A percentile compares a stretch with the other conserved stretches of the same genome.
Evolutionary conservation across 176 grass and related monocot genomes (phyloP).

Genomic region (Oryza officinalis): DNA sequence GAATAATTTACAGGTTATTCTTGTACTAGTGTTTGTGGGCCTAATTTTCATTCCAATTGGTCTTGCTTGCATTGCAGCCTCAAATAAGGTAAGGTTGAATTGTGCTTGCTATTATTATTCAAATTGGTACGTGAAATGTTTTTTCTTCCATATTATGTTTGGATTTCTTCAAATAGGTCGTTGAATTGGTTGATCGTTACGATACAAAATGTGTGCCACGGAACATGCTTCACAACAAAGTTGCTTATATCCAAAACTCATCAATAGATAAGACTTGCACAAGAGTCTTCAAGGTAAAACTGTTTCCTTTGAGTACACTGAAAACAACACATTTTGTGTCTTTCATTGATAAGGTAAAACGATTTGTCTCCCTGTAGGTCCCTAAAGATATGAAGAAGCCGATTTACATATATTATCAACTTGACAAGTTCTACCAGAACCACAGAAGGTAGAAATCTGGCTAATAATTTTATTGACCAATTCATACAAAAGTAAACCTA

Average conservation of each 20-base stretch:
- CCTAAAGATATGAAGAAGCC: conserved; percentile 66
- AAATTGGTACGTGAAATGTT: background rate
- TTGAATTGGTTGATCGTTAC: conserved; percentile 66
- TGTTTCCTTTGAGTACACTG: background rate
- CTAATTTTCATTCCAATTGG: conserved; percentile 41
- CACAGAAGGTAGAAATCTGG: conserved; percentile 62
- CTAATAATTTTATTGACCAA: background rate
- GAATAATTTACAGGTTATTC: conserved; percentile 36
- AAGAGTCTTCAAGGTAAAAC: conserved; percentile 51
- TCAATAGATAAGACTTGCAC: conserved; percentile 57
- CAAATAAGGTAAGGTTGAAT: conserved; percentile 37
- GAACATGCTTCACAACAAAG: conserved; percentile 57
- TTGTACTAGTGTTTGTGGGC: conserved; percentile 29
- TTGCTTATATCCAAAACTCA: conserved; percentile 58
- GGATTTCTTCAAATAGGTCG: conserved; percentile 41
- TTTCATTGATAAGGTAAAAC: background rate
- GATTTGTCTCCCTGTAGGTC: conserved; percentile 34
- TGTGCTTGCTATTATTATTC: background rate
- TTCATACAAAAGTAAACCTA: background rate
- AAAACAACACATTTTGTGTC: background rate
- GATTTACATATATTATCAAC: conserved; percentile 74
- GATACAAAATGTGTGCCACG: conserved; percentile 56
- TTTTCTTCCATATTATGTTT: background rate
- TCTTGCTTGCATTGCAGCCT: conserved; percentile 31
- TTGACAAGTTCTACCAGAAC: conserved; percentile 76